Conservation (phyloP, 352 stramenopile species). For the Phytophthora cajani region DNA sequence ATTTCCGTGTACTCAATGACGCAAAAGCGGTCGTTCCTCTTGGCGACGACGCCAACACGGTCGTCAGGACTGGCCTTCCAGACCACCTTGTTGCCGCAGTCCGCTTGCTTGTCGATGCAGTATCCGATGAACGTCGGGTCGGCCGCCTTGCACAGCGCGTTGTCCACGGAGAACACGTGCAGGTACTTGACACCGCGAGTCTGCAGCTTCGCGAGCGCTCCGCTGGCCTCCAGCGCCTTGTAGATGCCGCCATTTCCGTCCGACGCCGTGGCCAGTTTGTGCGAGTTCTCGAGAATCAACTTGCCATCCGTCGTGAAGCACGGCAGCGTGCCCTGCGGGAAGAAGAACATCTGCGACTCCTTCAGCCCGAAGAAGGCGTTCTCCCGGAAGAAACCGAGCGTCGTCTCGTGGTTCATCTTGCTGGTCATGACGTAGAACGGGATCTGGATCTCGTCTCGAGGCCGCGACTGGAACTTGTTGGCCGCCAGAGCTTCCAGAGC, state of each 20-base stretch:
- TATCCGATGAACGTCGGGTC: slow-evolving; percentile 98
- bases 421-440: slow-evolving; percentile 98
- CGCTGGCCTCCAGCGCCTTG: slow-evolving; percentile 89
- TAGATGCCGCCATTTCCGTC: slow-evolving; percentile 98
- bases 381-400: slow-evolving; percentile 87
- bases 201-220: slow-evolving; percentile 89
- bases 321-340: slow-evolving; percentile 95
- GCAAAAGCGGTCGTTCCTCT: slow-evolving; percentile 78
- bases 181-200: slow-evolving; percentile 92
- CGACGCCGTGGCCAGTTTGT: slow-evolving; percentile 90
- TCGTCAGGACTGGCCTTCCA: slow-evolving; percentile 94
- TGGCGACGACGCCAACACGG: slow-evolving; percentile 91
- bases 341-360: slow-evolving; percentile 93
- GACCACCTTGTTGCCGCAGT: slow-evolving; percentile 97
- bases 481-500: slow-evolving; percentile 66
- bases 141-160: slow-evolving; percentile 94
- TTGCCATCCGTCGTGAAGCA: slow-evolving; percentile 95
- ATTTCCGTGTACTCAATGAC: slow-evolving; percentile 99
- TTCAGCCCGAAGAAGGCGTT: slow-evolving; percentile 94
- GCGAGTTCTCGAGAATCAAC: slow-evolving; percentile 92
- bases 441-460: slow-evolving; percentile 41
- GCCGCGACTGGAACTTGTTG: slow-evolving; percentile 20
- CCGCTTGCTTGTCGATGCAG: slow-evolving; percentile 92
- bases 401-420: slow-evolving; percentile 95
- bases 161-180: slow-evolving; percentile 98